Conservation (phyloP, 495 filamentous ascomycete species). For the Baudoinia panamericana region DNA sequence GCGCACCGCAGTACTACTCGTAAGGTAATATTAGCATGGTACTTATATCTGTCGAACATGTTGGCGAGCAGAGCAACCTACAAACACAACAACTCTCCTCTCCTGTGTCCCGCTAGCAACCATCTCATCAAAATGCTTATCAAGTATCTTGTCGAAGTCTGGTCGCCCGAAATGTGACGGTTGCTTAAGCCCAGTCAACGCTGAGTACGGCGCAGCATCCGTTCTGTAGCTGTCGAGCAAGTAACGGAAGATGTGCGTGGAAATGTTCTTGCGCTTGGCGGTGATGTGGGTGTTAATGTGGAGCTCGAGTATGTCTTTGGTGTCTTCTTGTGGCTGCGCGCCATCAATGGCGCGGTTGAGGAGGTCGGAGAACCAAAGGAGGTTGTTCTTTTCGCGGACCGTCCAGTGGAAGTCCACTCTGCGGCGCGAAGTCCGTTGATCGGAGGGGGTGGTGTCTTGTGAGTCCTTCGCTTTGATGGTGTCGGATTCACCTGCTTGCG, state of each 20-base stretch:
- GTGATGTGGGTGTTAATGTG: conserved; percentile 31
- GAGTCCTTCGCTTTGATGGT: no score
- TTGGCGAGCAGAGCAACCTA: background rate
- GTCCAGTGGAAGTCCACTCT: conserved; percentile 35
- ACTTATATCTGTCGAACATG: no score
- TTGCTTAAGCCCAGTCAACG: conserved; percentile 30
- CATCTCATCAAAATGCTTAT: conserved; percentile 21
- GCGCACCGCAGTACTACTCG: conserved; percentile 16
- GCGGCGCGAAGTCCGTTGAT: conserved; percentile 19
- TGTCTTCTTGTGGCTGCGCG: conserved; percentile 7
- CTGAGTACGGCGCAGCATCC: conserved; percentile 24
- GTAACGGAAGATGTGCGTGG: conserved; percentile 31
- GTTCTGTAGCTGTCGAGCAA: conserved; percentile 31
- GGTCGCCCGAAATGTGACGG: conserved; percentile 28
- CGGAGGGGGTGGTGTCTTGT: no score
- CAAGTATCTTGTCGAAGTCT: conserved; percentile 15
- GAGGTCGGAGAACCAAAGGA: conserved; percentile 33
- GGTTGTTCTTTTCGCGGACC: conserved; percentile 29
- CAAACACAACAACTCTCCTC: conserved; percentile 19
- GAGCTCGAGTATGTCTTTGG: conserved; percentile 23
- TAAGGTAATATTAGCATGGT: background rate
- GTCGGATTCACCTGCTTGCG: background rate
- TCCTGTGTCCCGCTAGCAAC: conserved; percentile 5
- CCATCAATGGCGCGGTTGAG: conserved; percentile 25
- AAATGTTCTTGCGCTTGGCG: conserved; percentile 28